phyloP scores from a whole-genome alignment of 495 filamentous ascomycete species.

The Poronia punctata region DNA sequence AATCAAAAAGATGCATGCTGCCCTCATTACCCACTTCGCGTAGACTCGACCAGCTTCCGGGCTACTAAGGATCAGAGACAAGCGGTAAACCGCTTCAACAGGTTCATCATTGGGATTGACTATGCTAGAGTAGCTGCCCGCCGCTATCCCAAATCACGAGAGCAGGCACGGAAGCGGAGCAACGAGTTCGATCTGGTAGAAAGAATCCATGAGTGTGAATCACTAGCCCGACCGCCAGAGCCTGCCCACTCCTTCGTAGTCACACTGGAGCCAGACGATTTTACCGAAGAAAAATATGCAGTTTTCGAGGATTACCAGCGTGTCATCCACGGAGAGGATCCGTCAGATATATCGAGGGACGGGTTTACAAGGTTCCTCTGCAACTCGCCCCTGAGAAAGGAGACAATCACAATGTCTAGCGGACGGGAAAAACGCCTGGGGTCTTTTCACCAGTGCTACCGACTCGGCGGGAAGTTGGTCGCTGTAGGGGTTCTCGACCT shows the following conservation, averaged over 20 bases:
- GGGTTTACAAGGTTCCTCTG: conserved; percentile 86
- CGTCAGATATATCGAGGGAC: conserved; percentile 54
- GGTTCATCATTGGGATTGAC: conserved; percentile 67
- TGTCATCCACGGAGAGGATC: conserved; percentile 67
- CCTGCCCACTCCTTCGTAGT: conserved; percentile 77
- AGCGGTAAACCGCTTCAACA: conserved; percentile 85
- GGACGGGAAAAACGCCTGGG: conserved; percentile 58
- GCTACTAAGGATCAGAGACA: conserved; percentile 77
- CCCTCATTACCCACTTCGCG: conserved; percentile 88
- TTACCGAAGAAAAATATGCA: conserved; percentile 80
- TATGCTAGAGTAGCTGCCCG: conserved; percentile 69
- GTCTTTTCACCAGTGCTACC: conserved; percentile 93
- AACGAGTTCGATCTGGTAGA: conserved; percentile 67
- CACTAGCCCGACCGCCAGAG: conserved; percentile 50
- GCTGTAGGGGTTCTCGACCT: conserved; percentile 87
- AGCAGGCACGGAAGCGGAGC: conserved; percentile 68
- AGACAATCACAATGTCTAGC: conserved; percentile 33
- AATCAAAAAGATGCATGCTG: conserved; percentile 80
- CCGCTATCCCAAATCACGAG: conserved; percentile 68
- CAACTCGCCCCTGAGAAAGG: conserved; percentile 60
- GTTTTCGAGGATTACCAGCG: conserved; percentile 85
- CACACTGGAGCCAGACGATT: conserved; percentile 69
- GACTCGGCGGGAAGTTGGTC: conserved; percentile 80
- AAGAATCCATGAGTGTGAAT: conserved; percentile 63
- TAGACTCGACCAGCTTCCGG: conserved; percentile 65